Percentiles rank a stretch among this genome's conserved stretches.
Evolutionary conservation across 1,284 basidiomycete genomes (phyloP).

Genomic region (Agroathelia rolfsii): DNA sequence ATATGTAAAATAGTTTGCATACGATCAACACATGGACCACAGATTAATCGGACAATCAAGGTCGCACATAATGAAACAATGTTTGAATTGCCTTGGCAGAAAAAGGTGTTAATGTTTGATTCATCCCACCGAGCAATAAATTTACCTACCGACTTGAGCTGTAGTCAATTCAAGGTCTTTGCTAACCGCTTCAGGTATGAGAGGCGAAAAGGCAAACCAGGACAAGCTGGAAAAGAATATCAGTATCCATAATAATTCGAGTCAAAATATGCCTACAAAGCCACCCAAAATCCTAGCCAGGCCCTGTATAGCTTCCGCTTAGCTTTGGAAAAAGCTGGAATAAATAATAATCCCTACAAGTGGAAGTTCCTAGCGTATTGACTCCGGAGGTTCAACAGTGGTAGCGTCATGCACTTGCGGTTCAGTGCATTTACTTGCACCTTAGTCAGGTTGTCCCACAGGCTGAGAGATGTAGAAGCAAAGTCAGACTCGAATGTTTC

Average conservation of each 20-base stretch:
- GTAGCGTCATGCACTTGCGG: constrained; percentile 44
- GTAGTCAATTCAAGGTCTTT: constrained; percentile 41
- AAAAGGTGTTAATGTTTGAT: too few species aligned
- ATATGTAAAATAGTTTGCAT: constrained; percentile 14
- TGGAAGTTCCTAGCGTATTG: constrained; percentile 45
- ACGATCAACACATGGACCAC: constrained; percentile 50
- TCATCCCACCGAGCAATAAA: too few species aligned
- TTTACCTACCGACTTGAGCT: constrained; percentile 28
- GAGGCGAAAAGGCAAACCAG: constrained; percentile 60
- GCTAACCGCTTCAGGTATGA: constrained; percentile 52
- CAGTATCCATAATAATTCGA: constrained; percentile 13
- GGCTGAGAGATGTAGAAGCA: too few species aligned
- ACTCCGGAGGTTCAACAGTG: constrained; percentile 42
- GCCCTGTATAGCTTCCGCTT: constrained; percentile 20
- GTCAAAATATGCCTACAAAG: constrained; percentile 20
- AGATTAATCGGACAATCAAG: constrained; percentile 40
- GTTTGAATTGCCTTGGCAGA: constrained; percentile 47
- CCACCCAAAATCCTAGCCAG: constrained; percentile 38
- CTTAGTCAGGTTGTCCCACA: constrained; percentile 13
- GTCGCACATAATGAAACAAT: constrained; percentile 48
- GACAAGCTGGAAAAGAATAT: constrained; percentile 27
- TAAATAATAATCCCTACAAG: constrained; percentile 21
- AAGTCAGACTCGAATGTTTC: too few species aligned
- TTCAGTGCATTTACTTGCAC: constrained; percentile 40
- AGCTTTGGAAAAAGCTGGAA: neutral